Evolutionary conservation across 1,284 basidiomycete genomes (phyloP), one percentile per base, ranked within the genome.

Genomic region (Trichosporon inkin): DNA sequence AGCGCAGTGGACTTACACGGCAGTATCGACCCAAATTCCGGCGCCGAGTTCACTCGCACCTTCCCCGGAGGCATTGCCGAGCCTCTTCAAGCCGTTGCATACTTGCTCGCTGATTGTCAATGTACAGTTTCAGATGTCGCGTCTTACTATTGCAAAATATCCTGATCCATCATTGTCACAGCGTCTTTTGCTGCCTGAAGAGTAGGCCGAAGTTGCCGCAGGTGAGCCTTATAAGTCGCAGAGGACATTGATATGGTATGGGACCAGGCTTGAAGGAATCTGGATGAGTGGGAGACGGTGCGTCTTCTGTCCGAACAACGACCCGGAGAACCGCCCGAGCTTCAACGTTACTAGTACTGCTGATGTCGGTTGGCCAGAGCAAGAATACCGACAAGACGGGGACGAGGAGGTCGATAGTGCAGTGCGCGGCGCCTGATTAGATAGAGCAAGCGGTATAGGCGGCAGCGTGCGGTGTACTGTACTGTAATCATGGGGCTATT

Each of bases 11-110:
- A 63, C 68, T 64, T 55, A 74, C 71, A 71, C 67, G 20, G 41
- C 56, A 0, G 68, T 63, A 28, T 73, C 67, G 3, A 68, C 71
- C 63, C 66, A 75, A 7, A 73, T 62, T 4, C 70, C 73, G 0
- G 64, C 70, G 19, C 71, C 71, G 11, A 73, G 56, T 57, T 75
- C 68, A 10, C 61, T 62, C n/a, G 69, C 58, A 24, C 68, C 58
- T 24, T 35, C 38, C 5, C 44, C 54, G 0, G 54, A 51, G 1
- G 35, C 53, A 13, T 60, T 39, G 10, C 61, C 32, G 7, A 64
- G 56, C 35, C 59, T 60, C 7, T 53, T 36, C 1, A 71, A 56
- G 20, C 66, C 56, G n/a, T 54, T 58, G 1, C 53, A 49, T 6
- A 68, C 63, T 22, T 67, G 64, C 17, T 60, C 59, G 41, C 67